Conservation (phyloP, 805 yeast genomes). For the Myxozyma melibiosi region DNA sequence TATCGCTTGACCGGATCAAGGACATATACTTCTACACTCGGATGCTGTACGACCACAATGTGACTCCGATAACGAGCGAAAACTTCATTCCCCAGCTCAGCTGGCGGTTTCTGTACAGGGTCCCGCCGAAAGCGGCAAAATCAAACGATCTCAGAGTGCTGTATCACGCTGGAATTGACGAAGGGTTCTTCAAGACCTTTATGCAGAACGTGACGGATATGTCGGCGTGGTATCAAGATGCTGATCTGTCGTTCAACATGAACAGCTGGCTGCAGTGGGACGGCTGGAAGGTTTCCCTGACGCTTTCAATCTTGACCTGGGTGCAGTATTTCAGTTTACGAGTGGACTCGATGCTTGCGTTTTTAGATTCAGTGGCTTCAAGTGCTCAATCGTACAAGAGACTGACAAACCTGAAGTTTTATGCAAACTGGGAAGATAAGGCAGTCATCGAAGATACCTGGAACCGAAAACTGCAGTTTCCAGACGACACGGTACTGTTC, state of each 20-base stretch:
- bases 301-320: conserved; percentile 7
- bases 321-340: conserved; percentile 2
- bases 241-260: conserved; percentile 2
- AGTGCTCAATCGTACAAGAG: background rate
- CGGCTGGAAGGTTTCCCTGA: conserved; percentile 10
- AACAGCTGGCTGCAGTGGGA: conserved; percentile 12
- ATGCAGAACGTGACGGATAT: conserved; percentile 12
- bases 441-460: background rate
- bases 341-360: conserved; percentile 9
- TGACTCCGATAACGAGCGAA: background rate
- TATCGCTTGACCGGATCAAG: conserved; percentile 1
- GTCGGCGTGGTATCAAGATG: conserved; percentile 9
- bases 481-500: background rate
- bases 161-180: conserved; percentile 20
- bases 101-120: conserved; percentile 15
- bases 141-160: conserved; percentile 10
- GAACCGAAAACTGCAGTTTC: background rate
- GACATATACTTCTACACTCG: conserved; percentile 9
- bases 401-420: conserved; percentile 15
- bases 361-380: background rate
- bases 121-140: conserved; percentile 8
- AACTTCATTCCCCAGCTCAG: conserved; percentile 8
- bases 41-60: conserved; percentile 1
- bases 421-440: background rate
- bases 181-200: conserved; percentile 14